These are phyloP conservation scores for Tuber magnatum DNA, from an alignment of 495 filamentous ascomycete species.

Conservation along the genomic window DNA sequence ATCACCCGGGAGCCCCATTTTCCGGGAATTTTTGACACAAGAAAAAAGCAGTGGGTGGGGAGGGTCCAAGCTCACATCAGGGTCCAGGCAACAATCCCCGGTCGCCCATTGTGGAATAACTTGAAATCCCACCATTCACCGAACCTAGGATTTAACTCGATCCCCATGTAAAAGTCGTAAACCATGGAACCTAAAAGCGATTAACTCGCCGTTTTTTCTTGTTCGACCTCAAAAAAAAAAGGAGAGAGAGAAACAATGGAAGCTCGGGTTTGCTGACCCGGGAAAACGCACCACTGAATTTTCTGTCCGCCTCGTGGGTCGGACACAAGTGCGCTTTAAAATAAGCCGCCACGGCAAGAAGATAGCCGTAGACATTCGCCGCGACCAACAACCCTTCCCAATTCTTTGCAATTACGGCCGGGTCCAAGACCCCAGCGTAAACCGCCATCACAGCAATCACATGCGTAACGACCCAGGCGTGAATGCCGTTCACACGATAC, in stretches of 20 bases:
- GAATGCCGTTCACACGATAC: slow-evolving; percentile 44
- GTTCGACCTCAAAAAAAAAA: not conserved
- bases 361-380: slow-evolving; percentile 44
- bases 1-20: not conserved
- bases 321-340: slow-evolving; percentile 45
- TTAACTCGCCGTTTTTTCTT: not conserved
- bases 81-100: slow-evolving; percentile 46
- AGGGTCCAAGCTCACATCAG: slow-evolving; percentile 40
- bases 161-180: slow-evolving; percentile 47
- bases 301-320: slow-evolving; percentile 45
- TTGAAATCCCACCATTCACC: slow-evolving; percentile 49
- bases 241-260: not conserved
- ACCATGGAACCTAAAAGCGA: slow-evolving; percentile 41
- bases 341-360: slow-evolving; percentile 43
- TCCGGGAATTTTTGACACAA: not conserved
- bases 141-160: slow-evolving; percentile 49
- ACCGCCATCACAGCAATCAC: slow-evolving; percentile 32
- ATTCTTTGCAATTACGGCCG: slow-evolving; percentile 45
- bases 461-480: slow-evolving; percentile 46
- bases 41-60: slow-evolving; percentile 3
- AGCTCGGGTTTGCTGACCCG: not conserved
- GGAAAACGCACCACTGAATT: slow-evolving; percentile 44
- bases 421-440: slow-evolving; percentile 41
- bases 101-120: slow-evolving; percentile 49
- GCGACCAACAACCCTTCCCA: slow-evolving; percentile 45